phyloP scores from a whole-genome alignment of 1,139 yeast species.

The Tardiomyces blankii region DNA sequence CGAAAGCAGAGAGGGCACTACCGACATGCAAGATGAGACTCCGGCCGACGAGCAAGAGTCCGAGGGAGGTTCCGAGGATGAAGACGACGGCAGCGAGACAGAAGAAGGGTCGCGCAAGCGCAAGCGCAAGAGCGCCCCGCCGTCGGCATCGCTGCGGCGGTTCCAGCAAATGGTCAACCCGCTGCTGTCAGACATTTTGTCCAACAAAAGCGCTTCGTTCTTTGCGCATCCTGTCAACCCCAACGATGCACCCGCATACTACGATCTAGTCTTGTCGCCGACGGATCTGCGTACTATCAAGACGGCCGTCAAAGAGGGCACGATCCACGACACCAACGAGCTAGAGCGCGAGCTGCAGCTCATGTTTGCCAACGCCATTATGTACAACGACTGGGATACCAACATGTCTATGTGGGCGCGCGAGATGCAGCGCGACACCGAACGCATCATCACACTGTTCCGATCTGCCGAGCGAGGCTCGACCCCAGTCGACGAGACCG shows the following conservation, averaged over 20 bases:
- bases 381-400: constrained; percentile 62
- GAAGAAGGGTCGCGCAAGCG: not conserved
- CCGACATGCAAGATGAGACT: not conserved
- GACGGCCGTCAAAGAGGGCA: constrained; percentile 46
- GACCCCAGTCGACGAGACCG: not conserved
- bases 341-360: constrained; percentile 59
- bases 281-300: constrained; percentile 56
- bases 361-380: constrained; percentile 76
- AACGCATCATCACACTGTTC: constrained; percentile 24
- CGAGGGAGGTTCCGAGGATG: not conserved
- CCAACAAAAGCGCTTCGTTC: constrained; percentile 66
- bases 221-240: constrained; percentile 59
- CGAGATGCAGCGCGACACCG: constrained; percentile 42
- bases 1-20: too few species aligned
- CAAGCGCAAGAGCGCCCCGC: constrained; percentile 1
- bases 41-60: constrained; percentile 2
- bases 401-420: constrained; percentile 52
- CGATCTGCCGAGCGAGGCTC: constrained; percentile 6
- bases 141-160: constrained; percentile 13
- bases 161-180: constrained; percentile 31
- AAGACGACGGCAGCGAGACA: not conserved
- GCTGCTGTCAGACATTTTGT: constrained; percentile 50
- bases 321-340: constrained; percentile 37
- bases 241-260: constrained; percentile 60
- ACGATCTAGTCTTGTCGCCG: constrained; percentile 50